These are phyloP conservation scores for Thermomyces lanuginosus DNA, from an alignment of 2,329 filamentous ascomycete species.

Conservation along the genomic window DNA sequence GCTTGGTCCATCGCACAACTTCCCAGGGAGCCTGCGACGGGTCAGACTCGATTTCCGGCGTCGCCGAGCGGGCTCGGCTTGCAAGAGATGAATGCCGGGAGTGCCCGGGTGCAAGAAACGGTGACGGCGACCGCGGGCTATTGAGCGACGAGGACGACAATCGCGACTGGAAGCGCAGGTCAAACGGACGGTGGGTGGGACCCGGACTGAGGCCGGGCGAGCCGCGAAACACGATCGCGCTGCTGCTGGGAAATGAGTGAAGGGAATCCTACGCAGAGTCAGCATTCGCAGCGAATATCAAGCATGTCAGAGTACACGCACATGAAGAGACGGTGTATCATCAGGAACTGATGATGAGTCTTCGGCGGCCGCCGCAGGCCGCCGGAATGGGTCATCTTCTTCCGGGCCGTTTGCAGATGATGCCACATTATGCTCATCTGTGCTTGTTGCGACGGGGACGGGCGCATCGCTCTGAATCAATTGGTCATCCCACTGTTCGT, in stretches of 20 bases:
- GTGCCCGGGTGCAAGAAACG: slow-evolving; percentile 58
- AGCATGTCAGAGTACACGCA: slow-evolving; percentile 28
- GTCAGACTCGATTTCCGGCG: slow-evolving; percentile 48
- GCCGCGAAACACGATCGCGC: slow-evolving; percentile 51
- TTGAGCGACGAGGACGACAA: slow-evolving; percentile 47
- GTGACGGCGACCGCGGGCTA: slow-evolving; percentile 57
- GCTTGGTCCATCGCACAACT: slow-evolving; percentile 85
- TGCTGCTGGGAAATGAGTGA: slow-evolving; percentile 52
- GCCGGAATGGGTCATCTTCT: slow-evolving; percentile 13
- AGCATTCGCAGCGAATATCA: slow-evolving; percentile 7
- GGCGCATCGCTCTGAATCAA: slow-evolving; percentile 13
- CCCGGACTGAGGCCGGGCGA: slow-evolving; percentile 57
- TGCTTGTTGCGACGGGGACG: slow-evolving; percentile 12
- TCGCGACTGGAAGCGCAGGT: slow-evolving; percentile 81
- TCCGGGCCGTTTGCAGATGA: no score
- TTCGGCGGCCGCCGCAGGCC: slow-evolving; percentile 30
- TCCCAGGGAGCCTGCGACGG: slow-evolving; percentile 79
- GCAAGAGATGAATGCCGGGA: slow-evolving; percentile 67
- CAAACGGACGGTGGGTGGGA: slow-evolving; percentile 80
- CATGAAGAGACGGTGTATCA: slow-evolving; percentile 69
- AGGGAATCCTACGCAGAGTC: slow-evolving; percentile 33
- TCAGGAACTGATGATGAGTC: slow-evolving; percentile 66
- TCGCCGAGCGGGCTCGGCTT: slow-evolving; percentile 47
- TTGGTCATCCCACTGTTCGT: slow-evolving; percentile 9
- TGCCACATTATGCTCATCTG: slow-evolving; percentile 9